These are phyloP conservation scores for Colletotrichum abscissum DNA, from an alignment of 2,329 filamentous ascomycete genomes.

Conservation along the genomic window DNA sequence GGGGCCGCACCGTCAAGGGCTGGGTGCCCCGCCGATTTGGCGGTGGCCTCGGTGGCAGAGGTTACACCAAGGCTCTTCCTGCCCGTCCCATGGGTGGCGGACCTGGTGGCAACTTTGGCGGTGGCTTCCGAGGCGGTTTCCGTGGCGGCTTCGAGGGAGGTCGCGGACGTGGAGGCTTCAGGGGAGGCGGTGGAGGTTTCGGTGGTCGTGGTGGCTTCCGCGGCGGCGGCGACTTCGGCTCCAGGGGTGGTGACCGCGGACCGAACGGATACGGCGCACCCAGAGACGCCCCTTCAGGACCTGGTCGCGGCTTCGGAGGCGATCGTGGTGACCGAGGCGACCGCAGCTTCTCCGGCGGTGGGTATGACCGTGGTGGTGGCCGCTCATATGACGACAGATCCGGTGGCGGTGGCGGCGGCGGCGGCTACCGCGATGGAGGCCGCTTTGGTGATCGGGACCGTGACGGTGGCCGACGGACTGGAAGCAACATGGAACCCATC, in stretches of 20 bases:
- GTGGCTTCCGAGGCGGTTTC: slow-evolving; percentile 63
- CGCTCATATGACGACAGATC: slow-evolving; percentile 71
- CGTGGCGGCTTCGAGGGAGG: slow-evolving; percentile 50
- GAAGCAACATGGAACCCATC: slow-evolving; percentile 88
- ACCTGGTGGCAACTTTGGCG: slow-evolving; percentile 69
- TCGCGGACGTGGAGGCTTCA: slow-evolving; percentile 50
- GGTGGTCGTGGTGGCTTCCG: slow-evolving; percentile 66
- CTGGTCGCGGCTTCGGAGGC: slow-evolving; percentile 54
- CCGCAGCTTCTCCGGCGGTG: slow-evolving; percentile 57
- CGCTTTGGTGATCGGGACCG: slow-evolving; percentile 44
- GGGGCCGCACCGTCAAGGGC: slow-evolving; percentile 90
- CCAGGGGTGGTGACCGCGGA: slow-evolving; percentile 52
- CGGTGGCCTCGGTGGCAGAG: slow-evolving; percentile 90
- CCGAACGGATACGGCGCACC: slow-evolving; percentile 64
- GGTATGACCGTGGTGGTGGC: slow-evolving; percentile 67
- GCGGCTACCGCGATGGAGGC: slow-evolving; percentile 50
- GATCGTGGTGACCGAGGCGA: slow-evolving; percentile 58
- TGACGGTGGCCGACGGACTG: slow-evolving; percentile 61
- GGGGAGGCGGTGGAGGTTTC: slow-evolving; percentile 59
- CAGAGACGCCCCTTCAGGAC: slow-evolving; percentile 70
- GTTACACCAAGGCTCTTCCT: slow-evolving; percentile 86
- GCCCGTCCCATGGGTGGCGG: slow-evolving; percentile 74
- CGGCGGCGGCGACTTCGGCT: slow-evolving; percentile 58
- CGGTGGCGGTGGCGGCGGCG: slow-evolving; percentile 55
- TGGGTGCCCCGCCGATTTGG: slow-evolving; percentile 94